Evolutionary conservation across 2,329 filamentous ascomycete genomes (phyloP).

Genomic region (Fusarium robinianum): DNA sequence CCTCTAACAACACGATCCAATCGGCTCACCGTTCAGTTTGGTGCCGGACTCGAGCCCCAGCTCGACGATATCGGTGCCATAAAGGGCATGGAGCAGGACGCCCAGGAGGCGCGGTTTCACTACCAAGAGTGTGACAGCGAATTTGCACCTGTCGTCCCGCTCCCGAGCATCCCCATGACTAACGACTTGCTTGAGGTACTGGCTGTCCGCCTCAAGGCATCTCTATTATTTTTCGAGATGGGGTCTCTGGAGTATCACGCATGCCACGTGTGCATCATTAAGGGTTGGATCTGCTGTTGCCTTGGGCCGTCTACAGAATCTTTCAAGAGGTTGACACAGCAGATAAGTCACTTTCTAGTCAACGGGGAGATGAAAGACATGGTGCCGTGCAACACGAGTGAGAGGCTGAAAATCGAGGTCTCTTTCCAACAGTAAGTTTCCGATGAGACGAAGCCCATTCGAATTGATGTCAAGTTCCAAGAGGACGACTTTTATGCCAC

Average conservation of each 20-base stretch:
- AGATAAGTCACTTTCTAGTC: not conserved
- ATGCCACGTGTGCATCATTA: not conserved
- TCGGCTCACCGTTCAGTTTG: not conserved
- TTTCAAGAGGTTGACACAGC: not conserved
- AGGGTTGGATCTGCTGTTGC: slow-evolving; percentile 2
- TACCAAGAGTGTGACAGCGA: not conserved
- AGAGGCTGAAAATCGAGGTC: not conserved
- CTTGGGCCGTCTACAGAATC: not conserved
- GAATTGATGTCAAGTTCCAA: slow-evolving; percentile 2
- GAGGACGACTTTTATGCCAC: not conserved
- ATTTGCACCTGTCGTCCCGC: not conserved
- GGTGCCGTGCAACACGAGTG: not conserved
- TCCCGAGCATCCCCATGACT: too few species aligned
- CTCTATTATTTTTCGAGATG: slow-evolving; percentile 2
- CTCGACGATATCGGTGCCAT: not conserved
- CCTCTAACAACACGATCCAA: not conserved
- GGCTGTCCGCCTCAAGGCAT: not conserved
- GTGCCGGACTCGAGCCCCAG: not conserved
- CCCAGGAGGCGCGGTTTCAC: not conserved
- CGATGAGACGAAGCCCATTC: not conserved
- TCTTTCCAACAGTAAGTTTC: not conserved
- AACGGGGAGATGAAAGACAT: not conserved
- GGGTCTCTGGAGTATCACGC: not conserved
- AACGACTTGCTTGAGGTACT: not conserved
- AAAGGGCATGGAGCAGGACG: not conserved